Percentiles rank a stretch among this genome's conserved stretches.
Conservation (phyloP, 331 rosid genomes). For the Malus hybrid region DNA sequence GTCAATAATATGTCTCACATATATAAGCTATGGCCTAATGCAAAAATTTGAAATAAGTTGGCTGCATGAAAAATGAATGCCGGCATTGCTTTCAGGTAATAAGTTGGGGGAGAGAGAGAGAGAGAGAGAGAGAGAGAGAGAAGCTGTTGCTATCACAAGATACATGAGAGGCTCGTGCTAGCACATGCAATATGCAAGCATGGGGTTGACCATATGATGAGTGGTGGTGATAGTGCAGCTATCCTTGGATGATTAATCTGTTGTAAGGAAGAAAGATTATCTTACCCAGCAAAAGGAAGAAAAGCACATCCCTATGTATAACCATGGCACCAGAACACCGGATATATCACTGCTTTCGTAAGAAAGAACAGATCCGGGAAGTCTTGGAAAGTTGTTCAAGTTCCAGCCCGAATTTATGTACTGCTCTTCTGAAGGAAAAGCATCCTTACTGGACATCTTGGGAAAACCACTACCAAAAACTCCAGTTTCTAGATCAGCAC, state of each 20-base stretch:
- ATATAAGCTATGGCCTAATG: background rate
- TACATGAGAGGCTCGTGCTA: background rate
- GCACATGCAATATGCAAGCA: background rate
- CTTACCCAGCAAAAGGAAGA: constrained; percentile 99
- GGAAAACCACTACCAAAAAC: constrained; percentile 98
- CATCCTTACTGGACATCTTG: constrained; percentile 32
- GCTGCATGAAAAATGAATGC: background rate
- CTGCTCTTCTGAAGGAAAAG: constrained; percentile 42
- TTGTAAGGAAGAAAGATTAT: background rate
- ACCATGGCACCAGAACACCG: constrained; percentile 98
- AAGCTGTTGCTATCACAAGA: background rate
- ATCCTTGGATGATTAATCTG: background rate
- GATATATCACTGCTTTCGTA: constrained; percentile 92
- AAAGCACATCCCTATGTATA: constrained; percentile 97
- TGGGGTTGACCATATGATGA: background rate
- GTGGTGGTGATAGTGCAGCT: background rate
- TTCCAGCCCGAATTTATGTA: constrained; percentile 90
- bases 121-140: too few relatives aligned
- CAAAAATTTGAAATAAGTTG: background rate
- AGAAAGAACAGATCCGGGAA: constrained; percentile 91
- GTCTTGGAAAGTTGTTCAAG: constrained; percentile 92
- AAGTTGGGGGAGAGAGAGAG: background rate
- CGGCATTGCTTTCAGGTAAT: background rate
- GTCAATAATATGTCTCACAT: constrained; percentile 7
- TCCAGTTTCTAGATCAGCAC: constrained; percentile 98